Evolutionary conservation across 306 rosid genomes (phyloP), one percentile per base, ranked within the genome.

Genomic region (Medicago ruthenica): DNA sequence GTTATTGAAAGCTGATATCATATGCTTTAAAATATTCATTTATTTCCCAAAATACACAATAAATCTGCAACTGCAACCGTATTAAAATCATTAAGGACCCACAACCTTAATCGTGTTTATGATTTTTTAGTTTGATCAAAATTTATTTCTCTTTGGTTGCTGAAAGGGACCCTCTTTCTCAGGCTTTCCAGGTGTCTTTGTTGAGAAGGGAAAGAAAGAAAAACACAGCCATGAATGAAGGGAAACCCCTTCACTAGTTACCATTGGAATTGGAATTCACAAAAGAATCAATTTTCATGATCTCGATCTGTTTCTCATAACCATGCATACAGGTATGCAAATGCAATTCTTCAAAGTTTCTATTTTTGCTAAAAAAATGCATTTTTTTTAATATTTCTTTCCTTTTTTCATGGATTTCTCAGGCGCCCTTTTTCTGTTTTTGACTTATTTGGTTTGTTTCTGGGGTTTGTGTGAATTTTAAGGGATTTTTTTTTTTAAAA

Each of bases 121-220:
- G 37, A 58, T 20, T 15, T 24, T 82, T 62, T 71, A 81, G 63
- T 87, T 80, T 83, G 34, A 80, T 83, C 31, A 78, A 58, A 15
- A 17, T 21, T 71, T 50, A 27, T 34, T 34, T 34, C 22, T 16
- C 71, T 64, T 59, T 58, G 40, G 63, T 73, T 42, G 80, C 48
- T 79, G 27, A 18, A 63, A 9, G 44, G 77, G 80, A 37, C 80
- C 82, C 83, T 67, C 79, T 67, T 71, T 39, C 67, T 78, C 83
- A 72, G 75, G 84, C 87, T 73, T 86, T 85, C 81, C 89, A 76
- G 82, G 89, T 85, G 75, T 86, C 86, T 82, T 75, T 83, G 85
- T 73, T 44, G 57, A 71, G 84, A 79, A 80, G 53, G 79, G 85
- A 79, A n/a, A n/a, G n/a, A n/a, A n/a, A n/a, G n/a, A n/a, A 73